Evolutionary conservation across 129 eudicot species (phyloP).

Genomic region (Rutidosis leptorrhynchoides): DNA sequence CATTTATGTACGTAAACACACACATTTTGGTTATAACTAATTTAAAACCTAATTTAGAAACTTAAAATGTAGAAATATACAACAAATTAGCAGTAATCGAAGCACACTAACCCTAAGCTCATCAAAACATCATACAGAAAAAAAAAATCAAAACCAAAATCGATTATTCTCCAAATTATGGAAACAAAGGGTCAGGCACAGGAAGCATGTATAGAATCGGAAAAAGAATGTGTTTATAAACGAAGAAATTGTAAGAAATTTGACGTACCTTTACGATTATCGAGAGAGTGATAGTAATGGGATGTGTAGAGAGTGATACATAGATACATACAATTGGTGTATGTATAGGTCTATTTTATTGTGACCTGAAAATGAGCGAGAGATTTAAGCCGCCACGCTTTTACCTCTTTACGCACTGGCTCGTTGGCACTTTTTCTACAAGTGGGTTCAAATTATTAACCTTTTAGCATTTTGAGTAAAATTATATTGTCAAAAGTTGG

Average conservation of each 20-base stretch:
- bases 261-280: constrained; percentile 32
- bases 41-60: constrained; percentile 24
- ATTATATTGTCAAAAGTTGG: no score
- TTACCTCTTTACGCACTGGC: constrained; percentile 38
- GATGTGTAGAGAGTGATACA: constrained; percentile 32
- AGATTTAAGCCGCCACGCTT: constrained; percentile 36
- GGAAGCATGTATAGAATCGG: constrained; percentile 6
- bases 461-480: no score
- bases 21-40: not conserved
- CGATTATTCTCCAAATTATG: not conserved
- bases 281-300: constrained; percentile 15
- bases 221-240: constrained; percentile 23
- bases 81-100: constrained; percentile 10
- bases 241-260: constrained; percentile 5
- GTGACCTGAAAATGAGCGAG: not conserved
- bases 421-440: constrained; percentile 20
- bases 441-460: no score
- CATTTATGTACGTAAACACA: not conserved
- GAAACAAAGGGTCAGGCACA: constrained; percentile 5
- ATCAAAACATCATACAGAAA: constrained; percentile 17
- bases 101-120: constrained; percentile 7
- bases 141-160: constrained; percentile 14
- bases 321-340: not conserved
- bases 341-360: no score
- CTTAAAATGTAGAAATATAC: constrained; percentile 9